Evolutionary conservation across 2,329 filamentous ascomycete genomes (phyloP).

Genomic region (Nemania bipapillata): DNA sequence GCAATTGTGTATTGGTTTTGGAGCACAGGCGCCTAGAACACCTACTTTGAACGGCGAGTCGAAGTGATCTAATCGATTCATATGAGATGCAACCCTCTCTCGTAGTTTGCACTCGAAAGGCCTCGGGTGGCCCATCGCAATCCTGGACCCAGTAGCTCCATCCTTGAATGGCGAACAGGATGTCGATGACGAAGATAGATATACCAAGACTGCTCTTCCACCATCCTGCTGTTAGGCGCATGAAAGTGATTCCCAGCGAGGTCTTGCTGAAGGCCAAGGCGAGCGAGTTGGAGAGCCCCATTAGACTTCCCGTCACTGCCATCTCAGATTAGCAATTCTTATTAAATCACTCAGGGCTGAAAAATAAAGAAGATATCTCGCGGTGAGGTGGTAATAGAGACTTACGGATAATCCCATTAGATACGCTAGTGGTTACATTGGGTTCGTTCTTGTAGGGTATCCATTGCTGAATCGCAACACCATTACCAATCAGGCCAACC

Average conservation of each 20-base stretch:
- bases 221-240: slow-evolving; percentile 35
- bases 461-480: slow-evolving; percentile 27
- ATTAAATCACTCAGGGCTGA: too few relatives aligned
- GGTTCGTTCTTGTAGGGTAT: slow-evolving; percentile 33
- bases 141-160: slow-evolving; percentile 40
- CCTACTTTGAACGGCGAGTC: slow-evolving; percentile 36
- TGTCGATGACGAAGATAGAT: slow-evolving; percentile 29
- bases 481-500: slow-evolving; percentile 34
- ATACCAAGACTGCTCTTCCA: slow-evolving; percentile 36
- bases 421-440: slow-evolving; percentile 18
- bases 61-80: slow-evolving; percentile 25
- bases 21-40: neutral
- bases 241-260: slow-evolving; percentile 37
- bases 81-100: slow-evolving; percentile 25
- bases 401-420: slow-evolving; percentile 27
- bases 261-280: slow-evolving; percentile 40
- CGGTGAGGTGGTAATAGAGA: neutral
- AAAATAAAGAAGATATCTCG: neutral
- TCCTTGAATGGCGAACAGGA: slow-evolving; percentile 33
- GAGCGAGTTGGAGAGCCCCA: slow-evolving; percentile 39
- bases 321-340: slow-evolving; percentile 5
- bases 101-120: slow-evolving; percentile 27
- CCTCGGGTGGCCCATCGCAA: slow-evolving; percentile 28
- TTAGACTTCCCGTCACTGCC: slow-evolving; percentile 36
- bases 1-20: neutral